phyloP scores from a whole-genome alignment of 2,329 filamentous ascomycete genomes.

The Lecanicillium sp. region DNA sequence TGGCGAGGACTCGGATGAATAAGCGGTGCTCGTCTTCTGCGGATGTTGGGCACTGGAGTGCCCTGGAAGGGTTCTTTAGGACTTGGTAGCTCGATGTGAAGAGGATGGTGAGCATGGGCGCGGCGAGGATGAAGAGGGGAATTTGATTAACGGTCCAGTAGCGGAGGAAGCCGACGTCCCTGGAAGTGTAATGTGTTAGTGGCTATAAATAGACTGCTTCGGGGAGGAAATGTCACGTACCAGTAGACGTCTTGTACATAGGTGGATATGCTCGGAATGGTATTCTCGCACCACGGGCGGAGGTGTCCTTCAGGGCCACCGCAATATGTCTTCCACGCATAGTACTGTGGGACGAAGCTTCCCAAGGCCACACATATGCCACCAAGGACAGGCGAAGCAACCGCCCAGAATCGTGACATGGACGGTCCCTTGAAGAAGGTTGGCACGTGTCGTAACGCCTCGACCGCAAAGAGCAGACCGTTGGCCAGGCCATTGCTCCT shows the following conservation, averaged over 20 bases:
- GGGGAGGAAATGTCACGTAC: constrained; percentile 41
- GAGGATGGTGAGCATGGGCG: constrained; percentile 63
- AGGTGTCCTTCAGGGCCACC: constrained; percentile 20
- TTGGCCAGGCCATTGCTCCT: constrained; percentile 84
- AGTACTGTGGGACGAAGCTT: constrained; percentile 61
- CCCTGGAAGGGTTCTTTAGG: constrained; percentile 16
- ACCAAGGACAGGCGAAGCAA: constrained; percentile 54
- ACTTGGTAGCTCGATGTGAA: constrained; percentile 48
- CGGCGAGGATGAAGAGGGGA: constrained; percentile 78
- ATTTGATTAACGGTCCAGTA: constrained; percentile 88
- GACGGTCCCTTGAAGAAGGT: constrained; percentile 19
- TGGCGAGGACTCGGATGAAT: constrained; percentile 52
- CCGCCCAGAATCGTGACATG: constrained; percentile 36
- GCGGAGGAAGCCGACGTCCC: constrained; percentile 78
- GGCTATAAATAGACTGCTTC: background rate
- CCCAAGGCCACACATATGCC: constrained; percentile 63
- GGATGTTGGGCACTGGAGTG: background rate
- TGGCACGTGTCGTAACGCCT: constrained; percentile 34
- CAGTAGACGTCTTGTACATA: constrained; percentile 90
- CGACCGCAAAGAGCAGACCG: constrained; percentile 66
- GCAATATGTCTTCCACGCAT: constrained; percentile 71
- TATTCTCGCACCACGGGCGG: constrained; percentile 66
- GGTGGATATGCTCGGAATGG: constrained; percentile 79
- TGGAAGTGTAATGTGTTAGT: constrained; percentile 29
- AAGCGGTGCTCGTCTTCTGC: constrained; percentile 12